Conservation (phyloP, 2,329 filamentous ascomycete genomes). For the Volutella citrinella region DNA sequence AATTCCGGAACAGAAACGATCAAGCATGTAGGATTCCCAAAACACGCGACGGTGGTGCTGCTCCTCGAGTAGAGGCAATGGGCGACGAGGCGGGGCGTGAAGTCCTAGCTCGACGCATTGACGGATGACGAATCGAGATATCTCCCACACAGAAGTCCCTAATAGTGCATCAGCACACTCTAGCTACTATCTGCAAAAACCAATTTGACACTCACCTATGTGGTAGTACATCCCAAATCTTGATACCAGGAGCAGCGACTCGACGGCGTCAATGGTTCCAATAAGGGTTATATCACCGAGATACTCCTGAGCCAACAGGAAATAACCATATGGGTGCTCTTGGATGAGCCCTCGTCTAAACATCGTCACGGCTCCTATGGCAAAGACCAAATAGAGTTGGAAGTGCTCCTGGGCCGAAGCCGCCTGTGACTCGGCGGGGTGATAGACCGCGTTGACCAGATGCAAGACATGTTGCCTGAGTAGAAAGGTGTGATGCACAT, state of each 20-base stretch:
- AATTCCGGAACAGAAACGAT: slow-evolving; percentile 16
- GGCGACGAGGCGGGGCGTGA: not conserved
- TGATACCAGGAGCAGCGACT: slow-evolving; percentile 15
- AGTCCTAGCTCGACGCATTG: slow-evolving; percentile 18
- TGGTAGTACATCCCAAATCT: slow-evolving; percentile 21
- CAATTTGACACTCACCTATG: slow-evolving; percentile 4
- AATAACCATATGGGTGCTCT: slow-evolving; percentile 15
- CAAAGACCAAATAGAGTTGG: slow-evolving; percentile 17
- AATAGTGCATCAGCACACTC: not conserved
- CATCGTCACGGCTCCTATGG: slow-evolving; percentile 7
- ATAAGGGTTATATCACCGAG: slow-evolving; percentile 4
- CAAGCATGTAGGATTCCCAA: slow-evolving; percentile 20
- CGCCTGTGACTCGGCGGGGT: not conserved
- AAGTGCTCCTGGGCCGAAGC: slow-evolving; percentile 6
- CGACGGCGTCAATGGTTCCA: slow-evolving; percentile 11
- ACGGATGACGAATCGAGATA: slow-evolving; percentile 12
- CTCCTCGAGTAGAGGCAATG: slow-evolving; percentile 6
- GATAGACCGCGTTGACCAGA: not conserved
- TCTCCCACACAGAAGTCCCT: slow-evolving; percentile 20
- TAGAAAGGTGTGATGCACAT: slow-evolving; percentile 1
- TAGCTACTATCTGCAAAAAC: not conserved
- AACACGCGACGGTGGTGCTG: slow-evolving; percentile 16
- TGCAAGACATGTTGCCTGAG: not conserved
- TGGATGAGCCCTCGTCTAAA: slow-evolving; percentile 9
- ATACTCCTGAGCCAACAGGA: slow-evolving; percentile 10